phyloP scores from a whole-genome alignment of 2,329 filamentous ascomycete species.

The Aaosphaeria pasadenensis region DNA sequence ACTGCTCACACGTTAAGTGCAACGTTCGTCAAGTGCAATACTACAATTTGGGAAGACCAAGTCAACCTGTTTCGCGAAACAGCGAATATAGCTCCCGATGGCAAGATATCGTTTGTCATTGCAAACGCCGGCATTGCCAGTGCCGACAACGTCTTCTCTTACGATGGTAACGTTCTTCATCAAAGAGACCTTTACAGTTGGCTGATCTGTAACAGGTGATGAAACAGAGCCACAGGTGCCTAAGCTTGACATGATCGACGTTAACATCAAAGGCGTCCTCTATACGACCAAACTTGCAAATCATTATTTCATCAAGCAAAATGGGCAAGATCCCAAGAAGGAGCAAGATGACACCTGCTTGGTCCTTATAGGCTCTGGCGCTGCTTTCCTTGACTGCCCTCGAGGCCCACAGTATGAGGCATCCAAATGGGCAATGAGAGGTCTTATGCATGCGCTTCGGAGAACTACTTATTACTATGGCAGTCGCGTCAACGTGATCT shows the following conservation, averaged over 20 bases:
- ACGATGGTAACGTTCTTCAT: neutral
- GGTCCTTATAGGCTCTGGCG: neutral
- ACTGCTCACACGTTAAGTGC: neutral
- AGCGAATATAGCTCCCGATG: neutral
- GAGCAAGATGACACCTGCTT: neutral
- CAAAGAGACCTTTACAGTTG: too few species aligned
- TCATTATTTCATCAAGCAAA: constrained; percentile 20
- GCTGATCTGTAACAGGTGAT: too few species aligned
- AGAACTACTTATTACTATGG: neutral
- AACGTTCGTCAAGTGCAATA: neutral
- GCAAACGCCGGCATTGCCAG: neutral
- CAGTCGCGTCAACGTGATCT: neutral
- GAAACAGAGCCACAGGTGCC: constrained; percentile 18
- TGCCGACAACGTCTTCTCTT: neutral
- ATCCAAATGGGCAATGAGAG: neutral
- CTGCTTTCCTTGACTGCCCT: neutral
- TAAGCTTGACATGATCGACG: constrained; percentile 20
- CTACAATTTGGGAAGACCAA: neutral
- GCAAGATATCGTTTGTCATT: neutral
- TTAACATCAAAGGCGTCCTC: constrained; percentile 27
- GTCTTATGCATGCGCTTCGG: neutral
- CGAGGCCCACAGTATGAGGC: neutral
- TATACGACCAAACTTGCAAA: constrained; percentile 29
- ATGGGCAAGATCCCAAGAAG: constrained; percentile 18
- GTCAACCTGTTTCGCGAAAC: neutral